Conservation (phyloP, 2,329 filamentous ascomycete species). For the Cladosporium sp. region DNA sequence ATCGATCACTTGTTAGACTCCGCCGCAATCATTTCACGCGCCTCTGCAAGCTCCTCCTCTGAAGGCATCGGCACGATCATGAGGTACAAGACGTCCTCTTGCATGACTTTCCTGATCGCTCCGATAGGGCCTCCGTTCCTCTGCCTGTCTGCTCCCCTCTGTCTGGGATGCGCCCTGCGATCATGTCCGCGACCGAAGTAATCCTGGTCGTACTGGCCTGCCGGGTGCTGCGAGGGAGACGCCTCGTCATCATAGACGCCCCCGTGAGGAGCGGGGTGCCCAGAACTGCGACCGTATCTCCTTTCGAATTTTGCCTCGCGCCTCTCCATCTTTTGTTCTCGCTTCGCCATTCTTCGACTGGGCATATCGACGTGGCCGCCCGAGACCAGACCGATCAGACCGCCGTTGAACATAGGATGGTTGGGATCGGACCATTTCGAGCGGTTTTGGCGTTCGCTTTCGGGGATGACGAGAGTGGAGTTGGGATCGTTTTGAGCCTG, state of each 20-base stretch:
- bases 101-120: slow-evolving; percentile 17
- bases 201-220: neutral
- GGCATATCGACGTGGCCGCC: slow-evolving; percentile 38
- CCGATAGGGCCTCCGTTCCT: slow-evolving; percentile 8
- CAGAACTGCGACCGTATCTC: slow-evolving; percentile 7
- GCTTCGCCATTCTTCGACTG: neutral
- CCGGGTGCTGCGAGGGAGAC: neutral
- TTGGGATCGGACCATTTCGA: slow-evolving; percentile 48
- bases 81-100: slow-evolving; percentile 43
- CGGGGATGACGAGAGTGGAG: slow-evolving; percentile 31
- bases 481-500: slow-evolving; percentile 38
- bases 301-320: slow-evolving; percentile 10
- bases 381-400: slow-evolving; percentile 41
- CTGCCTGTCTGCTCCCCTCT: neutral
- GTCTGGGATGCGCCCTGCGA: neutral
- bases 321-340: slow-evolving; percentile 13
- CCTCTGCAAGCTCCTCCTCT: slow-evolving; percentile 36
- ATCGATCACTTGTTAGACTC: slow-evolving; percentile 1
- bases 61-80: slow-evolving; percentile 47
- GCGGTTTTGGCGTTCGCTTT: slow-evolving; percentile 34
- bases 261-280: neutral
- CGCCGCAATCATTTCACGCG: slow-evolving; percentile 14
- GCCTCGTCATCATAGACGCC: neutral
- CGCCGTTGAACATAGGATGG: slow-evolving; percentile 46
- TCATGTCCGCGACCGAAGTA: neutral